These are phyloP conservation scores for Pseudonitzschia pungens DNA, from an alignment of 108 stramenopile species.

Conservation along the genomic window DNA sequence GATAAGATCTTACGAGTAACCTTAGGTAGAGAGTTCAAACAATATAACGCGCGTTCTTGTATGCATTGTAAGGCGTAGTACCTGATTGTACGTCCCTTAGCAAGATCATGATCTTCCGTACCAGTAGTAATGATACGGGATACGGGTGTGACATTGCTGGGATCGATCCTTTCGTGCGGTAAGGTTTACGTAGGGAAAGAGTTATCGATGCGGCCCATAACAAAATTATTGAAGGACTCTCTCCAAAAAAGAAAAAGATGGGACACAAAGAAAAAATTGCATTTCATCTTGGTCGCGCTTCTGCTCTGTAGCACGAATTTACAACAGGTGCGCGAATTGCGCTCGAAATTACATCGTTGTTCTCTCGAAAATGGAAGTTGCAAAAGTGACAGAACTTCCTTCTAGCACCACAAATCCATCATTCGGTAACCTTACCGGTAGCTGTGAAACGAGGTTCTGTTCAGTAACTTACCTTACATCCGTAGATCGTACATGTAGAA, in stretches of 20 bases:
- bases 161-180: no score
- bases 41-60: no score
- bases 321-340: not conserved
- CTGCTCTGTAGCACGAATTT: not conserved
- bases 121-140: no score
- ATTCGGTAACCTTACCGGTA: not conserved
- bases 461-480: not conserved
- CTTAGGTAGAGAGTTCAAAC: no score
- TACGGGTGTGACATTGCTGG: no score
- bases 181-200: no score
- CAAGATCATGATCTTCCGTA: no score
- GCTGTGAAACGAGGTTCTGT: not conserved
- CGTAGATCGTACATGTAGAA: not conserved
- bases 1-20: no score
- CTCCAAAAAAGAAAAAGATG: not conserved
- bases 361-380: not conserved
- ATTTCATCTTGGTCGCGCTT: not conserved
- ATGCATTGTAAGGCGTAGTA: no score
- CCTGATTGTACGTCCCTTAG: no score
- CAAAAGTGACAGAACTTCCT: constrained; percentile 1
- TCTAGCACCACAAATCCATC: not conserved
- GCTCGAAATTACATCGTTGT: not conserved
- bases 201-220: no score
- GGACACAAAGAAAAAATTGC: not conserved
- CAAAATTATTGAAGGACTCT: no score